Percentiles rank a stretch among this genome's conserved stretches.
phyloP scores from a whole-genome alignment of 2,329 filamentous ascomycete genomes.

The Apiospora kogelbergensis region DNA sequence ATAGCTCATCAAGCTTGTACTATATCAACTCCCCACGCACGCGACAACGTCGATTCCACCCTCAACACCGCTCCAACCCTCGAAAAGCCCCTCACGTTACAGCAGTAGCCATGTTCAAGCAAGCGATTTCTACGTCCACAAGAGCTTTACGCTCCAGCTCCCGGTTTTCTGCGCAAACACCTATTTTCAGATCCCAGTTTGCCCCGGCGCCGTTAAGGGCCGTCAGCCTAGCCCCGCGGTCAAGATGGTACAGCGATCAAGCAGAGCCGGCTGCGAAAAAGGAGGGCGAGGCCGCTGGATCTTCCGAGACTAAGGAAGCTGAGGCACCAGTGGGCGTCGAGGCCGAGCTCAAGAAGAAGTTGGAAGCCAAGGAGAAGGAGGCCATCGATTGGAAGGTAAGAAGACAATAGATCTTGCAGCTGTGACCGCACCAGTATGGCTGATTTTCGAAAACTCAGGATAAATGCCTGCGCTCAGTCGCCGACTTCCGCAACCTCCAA shows the following conservation, averaged over 20 bases:
- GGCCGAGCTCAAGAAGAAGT: slow-evolving; percentile 59
- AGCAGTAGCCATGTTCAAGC: slow-evolving; percentile 28
- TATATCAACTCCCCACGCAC: background rate
- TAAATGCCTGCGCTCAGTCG: slow-evolving; percentile 89
- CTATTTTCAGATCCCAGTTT: slow-evolving; percentile 44
- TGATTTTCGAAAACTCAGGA: slow-evolving; percentile 57
- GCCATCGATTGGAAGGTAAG: slow-evolving; percentile 81
- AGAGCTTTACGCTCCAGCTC: slow-evolving; percentile 29
- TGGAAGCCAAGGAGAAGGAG: slow-evolving; percentile 72
- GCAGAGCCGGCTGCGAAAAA: slow-evolving; percentile 40
- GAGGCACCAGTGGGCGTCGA: slow-evolving; percentile 40
- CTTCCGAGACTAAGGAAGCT: slow-evolving; percentile 33
- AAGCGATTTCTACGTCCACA: slow-evolving; percentile 27
- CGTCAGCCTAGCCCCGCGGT: slow-evolving; percentile 23
- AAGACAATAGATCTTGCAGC: slow-evolving; percentile 13
- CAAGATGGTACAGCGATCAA: slow-evolving; percentile 38
- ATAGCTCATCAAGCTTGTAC: background rate
- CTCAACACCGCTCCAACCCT: background rate
- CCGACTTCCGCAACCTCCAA: slow-evolving; percentile 97
- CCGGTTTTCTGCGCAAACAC: slow-evolving; percentile 49
- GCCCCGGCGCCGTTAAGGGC: slow-evolving; percentile 37
- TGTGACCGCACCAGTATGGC: background rate
- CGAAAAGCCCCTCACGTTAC: background rate
- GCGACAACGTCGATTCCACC: background rate
- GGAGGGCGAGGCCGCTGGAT: slow-evolving; percentile 35